Conservation (phyloP, 2,329 filamentous ascomycete genomes). For the Penicillium verrucosum region DNA sequence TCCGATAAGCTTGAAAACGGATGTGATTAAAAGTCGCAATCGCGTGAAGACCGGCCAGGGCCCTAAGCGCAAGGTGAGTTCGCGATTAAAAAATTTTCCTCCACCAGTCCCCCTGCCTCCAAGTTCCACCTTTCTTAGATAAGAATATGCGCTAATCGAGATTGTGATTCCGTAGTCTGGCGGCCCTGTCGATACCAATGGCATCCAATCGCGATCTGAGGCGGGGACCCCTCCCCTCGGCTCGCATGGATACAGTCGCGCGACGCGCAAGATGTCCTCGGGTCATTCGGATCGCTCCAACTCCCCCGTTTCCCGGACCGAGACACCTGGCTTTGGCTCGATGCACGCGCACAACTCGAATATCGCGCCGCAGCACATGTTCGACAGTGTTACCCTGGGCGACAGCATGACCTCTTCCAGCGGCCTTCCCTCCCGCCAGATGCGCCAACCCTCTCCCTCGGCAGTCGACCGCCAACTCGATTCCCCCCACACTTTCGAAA, state of each 20-base stretch:
- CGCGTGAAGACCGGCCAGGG: conserved; percentile 86
- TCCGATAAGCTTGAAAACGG: conserved; percentile 95
- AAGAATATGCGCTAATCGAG: conserved; percentile 26
- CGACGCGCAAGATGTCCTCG: conserved; percentile 69
- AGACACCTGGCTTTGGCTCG: conserved; percentile 64
- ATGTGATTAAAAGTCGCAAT: conserved; percentile 99
- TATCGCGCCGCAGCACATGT: conserved; percentile 72
- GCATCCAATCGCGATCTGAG: conserved; percentile 58
- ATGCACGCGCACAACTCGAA: conserved; percentile 59
- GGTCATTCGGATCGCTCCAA: conserved; percentile 71
- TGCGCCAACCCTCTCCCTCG: conserved; percentile 59
- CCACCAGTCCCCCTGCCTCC: neutral
- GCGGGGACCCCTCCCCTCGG: conserved; percentile 56
- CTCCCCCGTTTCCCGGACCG: conserved; percentile 75
- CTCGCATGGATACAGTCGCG: conserved; percentile 58
- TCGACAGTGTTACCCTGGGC: conserved; percentile 67
- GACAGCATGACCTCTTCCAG: conserved; percentile 62
- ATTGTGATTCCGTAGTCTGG: conserved; percentile 38
- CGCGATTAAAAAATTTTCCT: conserved; percentile 23
- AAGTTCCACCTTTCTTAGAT: conserved; percentile 15
- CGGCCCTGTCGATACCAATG: conserved; percentile 51
- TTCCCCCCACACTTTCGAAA: conserved; percentile 72
- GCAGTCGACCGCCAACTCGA: conserved; percentile 63
- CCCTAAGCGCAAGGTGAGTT: conserved; percentile 75
- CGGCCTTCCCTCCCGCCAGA: conserved; percentile 50